Conservation (phyloP, 2,329 filamentous ascomycete genomes). For the Byssochlamys sp. region DNA sequence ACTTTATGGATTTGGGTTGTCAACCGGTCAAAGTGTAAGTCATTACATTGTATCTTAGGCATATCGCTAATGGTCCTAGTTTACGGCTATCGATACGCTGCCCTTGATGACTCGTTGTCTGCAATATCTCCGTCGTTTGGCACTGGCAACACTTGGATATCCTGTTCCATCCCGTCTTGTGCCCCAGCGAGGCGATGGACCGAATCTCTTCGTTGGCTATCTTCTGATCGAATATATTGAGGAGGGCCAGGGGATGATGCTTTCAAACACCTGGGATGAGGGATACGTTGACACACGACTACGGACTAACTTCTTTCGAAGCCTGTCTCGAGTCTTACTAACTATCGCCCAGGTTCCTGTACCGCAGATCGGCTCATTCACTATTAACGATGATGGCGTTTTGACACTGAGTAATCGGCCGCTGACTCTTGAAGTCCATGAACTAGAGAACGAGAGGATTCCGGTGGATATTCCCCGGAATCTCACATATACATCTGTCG, state of each 20-base stretch:
- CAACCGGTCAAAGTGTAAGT: conserved; percentile 16
- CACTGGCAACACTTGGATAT: neutral
- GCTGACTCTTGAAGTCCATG: too few species aligned
- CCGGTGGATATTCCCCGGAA: too few species aligned
- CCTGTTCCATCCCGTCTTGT: neutral
- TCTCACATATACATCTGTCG: conserved; percentile 4
- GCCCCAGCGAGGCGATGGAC: neutral
- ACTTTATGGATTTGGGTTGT: conserved; percentile 27
- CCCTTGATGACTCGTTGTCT: neutral
- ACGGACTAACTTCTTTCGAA: conserved; percentile 14
- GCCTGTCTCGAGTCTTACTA: conserved; percentile 11
- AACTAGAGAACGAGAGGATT: too few species aligned
- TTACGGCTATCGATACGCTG: neutral
- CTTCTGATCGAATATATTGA: conserved; percentile 16
- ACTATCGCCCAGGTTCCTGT: conserved; percentile 12
- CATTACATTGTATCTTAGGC: neutral
- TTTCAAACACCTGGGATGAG: conserved; percentile 14
- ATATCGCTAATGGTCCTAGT: neutral
- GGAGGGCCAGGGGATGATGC: conserved; percentile 10
- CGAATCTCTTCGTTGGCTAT: conserved; percentile 6
- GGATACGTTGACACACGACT: conserved; percentile 6
- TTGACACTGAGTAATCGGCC: too few species aligned
- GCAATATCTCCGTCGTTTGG: neutral
- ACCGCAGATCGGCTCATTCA: conserved; percentile 26
- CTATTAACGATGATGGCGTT: conserved; percentile 8